Percentiles rank a stretch among this genome's conserved stretches.
Evolutionary conservation across 176 grass and related monocot species (phyloP).

Genomic region (Leersia perrieri): DNA sequence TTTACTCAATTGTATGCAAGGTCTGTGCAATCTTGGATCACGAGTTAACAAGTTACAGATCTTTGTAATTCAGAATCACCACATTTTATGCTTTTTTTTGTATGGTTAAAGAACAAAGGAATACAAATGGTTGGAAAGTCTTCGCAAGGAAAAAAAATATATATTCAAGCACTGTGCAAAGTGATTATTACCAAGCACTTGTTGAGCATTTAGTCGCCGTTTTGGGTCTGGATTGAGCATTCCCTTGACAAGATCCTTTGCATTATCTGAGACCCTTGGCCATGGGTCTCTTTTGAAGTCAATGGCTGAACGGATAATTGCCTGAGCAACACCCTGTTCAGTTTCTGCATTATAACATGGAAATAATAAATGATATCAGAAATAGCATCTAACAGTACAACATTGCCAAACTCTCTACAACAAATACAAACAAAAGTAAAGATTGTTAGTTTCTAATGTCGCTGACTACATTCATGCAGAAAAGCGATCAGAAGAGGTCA

Average conservation of each 20-base stretch:
- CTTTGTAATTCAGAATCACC: neutral
- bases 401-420: neutral
- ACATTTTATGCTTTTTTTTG: neutral
- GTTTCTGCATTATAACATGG: slow-evolving; percentile 64
- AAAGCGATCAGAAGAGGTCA: neutral
- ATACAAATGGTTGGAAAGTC: neutral
- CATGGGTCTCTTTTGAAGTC: slow-evolving; percentile 93
- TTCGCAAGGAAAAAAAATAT: neutral
- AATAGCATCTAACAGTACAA: neutral
- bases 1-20: neutral
- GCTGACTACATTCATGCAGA: neutral
- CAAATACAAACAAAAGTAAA: neutral
- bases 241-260: slow-evolving; percentile 74
- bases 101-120: slow-evolving; percentile 21
- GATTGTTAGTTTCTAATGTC: neutral
- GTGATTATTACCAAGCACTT: slow-evolving; percentile 77
- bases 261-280: slow-evolving; percentile 88
- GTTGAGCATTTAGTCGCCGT: slow-evolving; percentile 66
- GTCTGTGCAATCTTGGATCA: neutral
- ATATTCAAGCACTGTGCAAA: neutral
- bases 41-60: neutral
- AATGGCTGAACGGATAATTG: slow-evolving; percentile 76
- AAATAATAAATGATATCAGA: slow-evolving; percentile 27
- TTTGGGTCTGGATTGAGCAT: slow-evolving; percentile 86
- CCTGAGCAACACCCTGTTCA: slow-evolving; percentile 92